phyloP scores from a whole-genome alignment of 164 flowering plant genomes.

The Macadamia tetraphylla region DNA sequence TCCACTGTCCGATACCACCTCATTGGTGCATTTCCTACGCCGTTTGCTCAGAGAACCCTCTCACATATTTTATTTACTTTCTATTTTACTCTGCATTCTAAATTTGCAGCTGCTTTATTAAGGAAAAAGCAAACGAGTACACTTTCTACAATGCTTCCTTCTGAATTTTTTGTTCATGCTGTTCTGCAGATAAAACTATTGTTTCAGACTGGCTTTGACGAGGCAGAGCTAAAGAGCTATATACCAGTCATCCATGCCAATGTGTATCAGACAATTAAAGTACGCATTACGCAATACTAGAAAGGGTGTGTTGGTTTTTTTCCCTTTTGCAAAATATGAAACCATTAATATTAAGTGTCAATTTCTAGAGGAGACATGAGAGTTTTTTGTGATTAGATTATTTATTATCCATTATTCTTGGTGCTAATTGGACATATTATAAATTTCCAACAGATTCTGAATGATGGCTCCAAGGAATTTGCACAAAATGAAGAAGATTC shows the following conservation, averaged over 20 bases:
- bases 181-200: conserved; percentile 81
- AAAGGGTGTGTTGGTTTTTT: conserved; percentile 90
- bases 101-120: no score
- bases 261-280: conserved; percentile 99
- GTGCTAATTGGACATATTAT: conserved; percentile 4
- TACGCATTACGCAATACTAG: conserved; percentile 78
- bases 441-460: conserved; percentile 47
- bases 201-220: conserved; percentile 96
- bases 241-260: conserved; percentile 89
- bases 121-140: no score
- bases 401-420: conserved; percentile 1
- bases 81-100: no score
- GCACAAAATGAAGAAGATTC: conserved; percentile 67
- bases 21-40: no score
- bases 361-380: conserved; percentile 3
- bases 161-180: conserved; percentile 7
- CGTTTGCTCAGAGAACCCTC: no score
- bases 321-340: conserved; percentile 36
- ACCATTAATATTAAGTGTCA: conserved; percentile 10
- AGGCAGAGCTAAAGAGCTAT: conserved; percentile 82
- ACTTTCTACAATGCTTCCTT: background rate
- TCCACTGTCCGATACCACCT: no score
- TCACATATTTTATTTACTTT: no score
- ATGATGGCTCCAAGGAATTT: conserved; percentile 85
- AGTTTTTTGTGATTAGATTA: background rate